Conservation (phyloP, 2,329 filamentous ascomycete species). For the Ceratocystis albifundus region DNA sequence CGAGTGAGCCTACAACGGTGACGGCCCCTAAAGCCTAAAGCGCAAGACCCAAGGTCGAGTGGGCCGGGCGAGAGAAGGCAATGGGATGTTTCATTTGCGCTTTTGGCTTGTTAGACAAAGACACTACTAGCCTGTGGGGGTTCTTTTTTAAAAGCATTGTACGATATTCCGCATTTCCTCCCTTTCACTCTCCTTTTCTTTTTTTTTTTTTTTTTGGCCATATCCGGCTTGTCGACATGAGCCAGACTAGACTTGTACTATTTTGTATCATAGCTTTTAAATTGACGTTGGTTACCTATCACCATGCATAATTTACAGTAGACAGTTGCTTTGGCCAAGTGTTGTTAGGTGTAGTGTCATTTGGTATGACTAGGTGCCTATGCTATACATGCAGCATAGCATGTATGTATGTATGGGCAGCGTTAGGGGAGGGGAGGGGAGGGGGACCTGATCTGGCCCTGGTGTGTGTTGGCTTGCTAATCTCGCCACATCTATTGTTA, state of each 20-base stretch:
- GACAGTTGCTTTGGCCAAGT: not conserved
- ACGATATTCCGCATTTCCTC: slow-evolving; percentile 4
- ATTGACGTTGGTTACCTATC: not conserved
- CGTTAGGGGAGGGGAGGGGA: no score
- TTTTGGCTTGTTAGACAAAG: not conserved
- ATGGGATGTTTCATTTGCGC: not conserved
- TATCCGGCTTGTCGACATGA: not conserved
- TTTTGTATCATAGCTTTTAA: slow-evolving; percentile 17
- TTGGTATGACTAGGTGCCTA: no score
- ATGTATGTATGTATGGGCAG: no score
- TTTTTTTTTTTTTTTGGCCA: no score
- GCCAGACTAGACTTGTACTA: slow-evolving; percentile 13
- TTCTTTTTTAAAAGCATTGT: not conserved
- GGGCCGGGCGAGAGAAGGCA: not conserved
- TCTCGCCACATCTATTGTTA: no score
- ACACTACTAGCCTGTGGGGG: not conserved
- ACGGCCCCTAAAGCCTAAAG: slow-evolving; percentile 6
- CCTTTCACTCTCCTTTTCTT: not conserved
- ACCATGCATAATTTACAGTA: not conserved
- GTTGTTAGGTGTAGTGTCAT: not conserved
- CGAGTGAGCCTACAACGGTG: slow-evolving; percentile 5
- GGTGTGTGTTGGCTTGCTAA: no score
- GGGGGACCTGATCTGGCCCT: no score
- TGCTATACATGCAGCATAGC: no score
- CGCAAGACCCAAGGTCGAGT: not conserved